Conservation (phyloP, 2,329 filamentous ascomycete species). For the Fusarium begoniae region DNA sequence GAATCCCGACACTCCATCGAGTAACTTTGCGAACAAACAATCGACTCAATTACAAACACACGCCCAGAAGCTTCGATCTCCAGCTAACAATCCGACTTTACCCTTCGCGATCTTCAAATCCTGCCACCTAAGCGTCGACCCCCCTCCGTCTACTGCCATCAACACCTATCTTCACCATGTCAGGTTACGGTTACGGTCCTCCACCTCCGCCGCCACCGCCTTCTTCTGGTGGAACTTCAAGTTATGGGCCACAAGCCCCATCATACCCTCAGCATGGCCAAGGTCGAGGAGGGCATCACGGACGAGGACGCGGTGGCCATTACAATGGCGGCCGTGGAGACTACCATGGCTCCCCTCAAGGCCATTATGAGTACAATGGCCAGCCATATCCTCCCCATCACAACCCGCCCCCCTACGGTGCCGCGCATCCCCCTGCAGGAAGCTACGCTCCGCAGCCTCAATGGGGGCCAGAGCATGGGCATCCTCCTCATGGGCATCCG, state of each 20-base stretch:
- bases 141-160: background rate
- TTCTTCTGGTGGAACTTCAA: slow-evolving; percentile 44
- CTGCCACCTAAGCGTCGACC: background rate
- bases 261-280: slow-evolving; percentile 51
- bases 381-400: slow-evolving; percentile 50
- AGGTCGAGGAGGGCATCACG: slow-evolving; percentile 49
- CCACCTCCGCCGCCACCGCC: slow-evolving; percentile 59
- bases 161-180: slow-evolving; percentile 48
- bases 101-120: background rate
- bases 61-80: background rate
- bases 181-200: slow-evolving; percentile 63
- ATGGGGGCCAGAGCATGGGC: slow-evolving; percentile 53
- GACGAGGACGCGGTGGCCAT: slow-evolving; percentile 53
- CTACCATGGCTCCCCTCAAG: slow-evolving; percentile 51
- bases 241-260: slow-evolving; percentile 52
- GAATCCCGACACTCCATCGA: background rate
- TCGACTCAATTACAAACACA: background rate
- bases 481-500: slow-evolving; percentile 56
- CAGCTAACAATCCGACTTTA: background rate
- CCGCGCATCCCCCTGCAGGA: slow-evolving; percentile 49
- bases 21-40: background rate
- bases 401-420: slow-evolving; percentile 43
- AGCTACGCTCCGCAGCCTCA: slow-evolving; percentile 53
- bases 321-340: slow-evolving; percentile 51
- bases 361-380: slow-evolving; percentile 55